Conservation (phyloP, 768 basidiomycete species). For the Naganishia vaughanmartiniae region DNA sequence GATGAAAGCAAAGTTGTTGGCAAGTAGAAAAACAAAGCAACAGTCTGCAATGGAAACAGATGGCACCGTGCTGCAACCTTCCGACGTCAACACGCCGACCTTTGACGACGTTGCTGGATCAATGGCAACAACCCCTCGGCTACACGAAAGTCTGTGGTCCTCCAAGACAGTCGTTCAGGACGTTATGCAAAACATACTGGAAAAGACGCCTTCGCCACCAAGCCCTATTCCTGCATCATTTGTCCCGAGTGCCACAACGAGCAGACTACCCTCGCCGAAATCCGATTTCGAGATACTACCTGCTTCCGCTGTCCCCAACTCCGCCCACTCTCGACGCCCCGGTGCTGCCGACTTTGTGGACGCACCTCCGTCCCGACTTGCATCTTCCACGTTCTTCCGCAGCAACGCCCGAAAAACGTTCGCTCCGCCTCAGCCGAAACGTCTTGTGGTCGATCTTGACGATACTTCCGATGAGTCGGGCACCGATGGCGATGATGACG, state of each 20-base stretch:
- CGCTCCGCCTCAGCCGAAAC: conserved; percentile 14
- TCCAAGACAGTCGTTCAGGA: not conserved
- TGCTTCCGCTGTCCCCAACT: not conserved
- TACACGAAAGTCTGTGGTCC: not conserved
- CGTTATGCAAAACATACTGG: not conserved
- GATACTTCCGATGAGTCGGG: conserved; percentile 17
- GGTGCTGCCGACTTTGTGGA: conserved; percentile 21
- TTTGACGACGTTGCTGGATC: not conserved
- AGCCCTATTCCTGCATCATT: not conserved
- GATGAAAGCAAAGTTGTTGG: conserved; percentile 14
- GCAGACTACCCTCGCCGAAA: not conserved
- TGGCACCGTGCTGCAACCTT: not conserved
- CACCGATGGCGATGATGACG: conserved; percentile 2
- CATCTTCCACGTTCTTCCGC: conserved; percentile 18
- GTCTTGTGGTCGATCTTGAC: conserved; percentile 15
- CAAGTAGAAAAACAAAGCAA: conserved; percentile 1
- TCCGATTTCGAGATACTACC: not conserved
- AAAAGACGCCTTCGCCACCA: not conserved
- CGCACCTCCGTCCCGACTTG: conserved; percentile 3
- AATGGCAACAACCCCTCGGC: not conserved
- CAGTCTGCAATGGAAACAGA: not conserved
- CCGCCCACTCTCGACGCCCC: not conserved
- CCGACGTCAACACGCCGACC: not conserved
- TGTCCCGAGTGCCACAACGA: not conserved
- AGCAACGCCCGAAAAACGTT: conserved; percentile 13